Conservation (phyloP, 2,329 filamentous ascomycete species). For the Thermoascus crustaceus region DNA sequence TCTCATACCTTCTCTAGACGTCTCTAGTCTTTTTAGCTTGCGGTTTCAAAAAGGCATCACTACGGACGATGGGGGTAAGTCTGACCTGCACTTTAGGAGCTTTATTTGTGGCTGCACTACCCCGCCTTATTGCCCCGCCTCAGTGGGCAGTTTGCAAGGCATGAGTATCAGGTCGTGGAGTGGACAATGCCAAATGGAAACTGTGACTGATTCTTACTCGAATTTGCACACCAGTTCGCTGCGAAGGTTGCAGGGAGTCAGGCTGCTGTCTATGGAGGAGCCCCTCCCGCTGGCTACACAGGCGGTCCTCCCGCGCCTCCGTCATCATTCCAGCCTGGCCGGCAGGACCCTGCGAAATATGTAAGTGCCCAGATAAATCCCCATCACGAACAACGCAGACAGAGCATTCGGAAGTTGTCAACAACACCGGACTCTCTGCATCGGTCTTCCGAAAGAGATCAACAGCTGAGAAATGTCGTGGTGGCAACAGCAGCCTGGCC, state of each 20-base stretch:
- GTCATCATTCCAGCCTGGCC: conserved; percentile 24
- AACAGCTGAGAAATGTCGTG: background rate
- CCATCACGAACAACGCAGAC: background rate
- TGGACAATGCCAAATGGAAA: background rate
- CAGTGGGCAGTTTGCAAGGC: background rate
- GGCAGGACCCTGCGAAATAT: conserved; percentile 38
- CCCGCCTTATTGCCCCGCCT: background rate
- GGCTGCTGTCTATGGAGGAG: conserved; percentile 24
- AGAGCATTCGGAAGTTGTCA: too few relatives aligned
- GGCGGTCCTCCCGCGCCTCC: conserved; percentile 28
- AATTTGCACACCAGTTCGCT: conserved; percentile 23
- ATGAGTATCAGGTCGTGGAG: background rate
- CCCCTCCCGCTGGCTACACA: conserved; percentile 30
- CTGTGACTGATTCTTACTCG: background rate
- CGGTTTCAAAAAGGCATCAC: background rate
- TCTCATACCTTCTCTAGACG: too few relatives aligned
- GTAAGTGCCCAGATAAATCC: conserved; percentile 36
- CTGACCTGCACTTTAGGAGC: too few relatives aligned
- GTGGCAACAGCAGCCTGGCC: conserved; percentile 27
- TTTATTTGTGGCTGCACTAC: too few relatives aligned
- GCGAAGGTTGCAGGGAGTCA: conserved; percentile 34
- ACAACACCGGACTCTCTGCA: too few relatives aligned
- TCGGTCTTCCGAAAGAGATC: too few relatives aligned
- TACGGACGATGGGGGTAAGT: too few relatives aligned
- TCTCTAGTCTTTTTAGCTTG: conserved; percentile 1